Percentiles rank a stretch among this genome's conserved stretches.
Conservation (phyloP, 2,329 filamentous ascomycete species). For the Alternaria conjuncta region DNA sequence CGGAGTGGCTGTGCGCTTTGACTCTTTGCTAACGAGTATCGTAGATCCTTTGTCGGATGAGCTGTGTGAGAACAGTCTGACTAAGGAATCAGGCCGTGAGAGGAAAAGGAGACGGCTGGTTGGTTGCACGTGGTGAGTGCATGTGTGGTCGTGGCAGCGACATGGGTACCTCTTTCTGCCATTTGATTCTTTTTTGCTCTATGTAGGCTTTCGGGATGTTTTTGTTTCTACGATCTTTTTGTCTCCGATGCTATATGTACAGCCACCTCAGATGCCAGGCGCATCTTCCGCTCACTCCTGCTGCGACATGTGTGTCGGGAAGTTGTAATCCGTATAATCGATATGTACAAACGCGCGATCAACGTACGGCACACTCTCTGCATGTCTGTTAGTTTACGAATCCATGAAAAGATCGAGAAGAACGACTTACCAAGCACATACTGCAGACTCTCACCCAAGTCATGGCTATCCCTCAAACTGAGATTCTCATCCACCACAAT, state of each 20-base stretch:
- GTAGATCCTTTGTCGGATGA: background rate
- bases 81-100: background rate
- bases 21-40: background rate
- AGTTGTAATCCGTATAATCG: slow-evolving; percentile 59
- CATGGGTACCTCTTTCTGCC: background rate
- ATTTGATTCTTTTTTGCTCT: background rate
- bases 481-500: slow-evolving; percentile 81
- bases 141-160: background rate
- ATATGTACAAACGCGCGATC: slow-evolving; percentile 61
- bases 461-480: slow-evolving; percentile 79
- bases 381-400: slow-evolving; percentile 8
- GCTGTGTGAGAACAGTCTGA: background rate
- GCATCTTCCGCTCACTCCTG: slow-evolving; percentile 40
- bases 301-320: slow-evolving; percentile 60
- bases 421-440: slow-evolving; percentile 69
- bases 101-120: background rate
- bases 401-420: background rate
- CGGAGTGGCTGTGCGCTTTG: background rate
- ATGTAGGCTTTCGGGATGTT: background rate
- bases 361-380: slow-evolving; percentile 77
- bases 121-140: background rate
- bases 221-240: background rate
- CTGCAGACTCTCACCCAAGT: slow-evolving; percentile 77
- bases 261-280: background rate
- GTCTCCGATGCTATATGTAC: background rate